Base-by-base conservation (phyloP, 2,329 filamentous ascomycete genomes). In the Phyllosticta citrichinensis region DNA sequence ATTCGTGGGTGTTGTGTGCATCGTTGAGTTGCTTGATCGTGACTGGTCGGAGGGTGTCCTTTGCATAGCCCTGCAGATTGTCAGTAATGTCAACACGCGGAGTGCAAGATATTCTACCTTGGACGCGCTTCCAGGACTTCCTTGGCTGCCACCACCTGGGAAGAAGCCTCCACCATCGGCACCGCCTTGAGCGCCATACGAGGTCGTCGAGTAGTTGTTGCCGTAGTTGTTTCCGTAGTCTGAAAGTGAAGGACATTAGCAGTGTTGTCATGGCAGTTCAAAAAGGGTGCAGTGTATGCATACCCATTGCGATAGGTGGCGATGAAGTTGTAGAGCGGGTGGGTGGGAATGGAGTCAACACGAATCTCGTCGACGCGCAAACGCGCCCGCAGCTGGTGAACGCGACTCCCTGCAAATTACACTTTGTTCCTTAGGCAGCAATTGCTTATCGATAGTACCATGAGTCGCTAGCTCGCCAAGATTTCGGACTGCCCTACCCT, bases 1-100 rank as follows among this genome's bases (percentile, higher is more conserved):
- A 85, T 63, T 87, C 84, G 2, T 86, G 84, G 72, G 88, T 87
- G 50, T 86, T 83, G 65, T 88, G 82, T 65, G 91, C 89, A 65
- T 95, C 90, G 70, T 92, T 79, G 62, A 97, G 83, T 76, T 99
- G 94, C 75, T 97, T 97, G 76, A 97, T 90, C 11, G 94, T 99
- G 55, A 97, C 89, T 0, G 94, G 92, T 53, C 94, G 88, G 58
- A 99, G 83, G 20, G 91, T 92, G 69, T 97, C 91, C 75, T 95
- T 89, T 67, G 83, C 81, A 72, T 88, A 88, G 63, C 79, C 77
- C 81, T 85, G 63, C 14, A n/a, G 30, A 25, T 24, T 1, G n/a
- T 56, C 19, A 57, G 50, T 50, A 9, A 33, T 33, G 33, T 1
- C 25, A 25, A 5, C 3, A 3, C 9, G 8, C 1, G 24, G 6